Percentiles rank a stretch among this genome's conserved stretches.
phyloP scores from a whole-genome alignment of 2,329 filamentous ascomycete genomes.

The Fonsecaea erecta region DNA sequence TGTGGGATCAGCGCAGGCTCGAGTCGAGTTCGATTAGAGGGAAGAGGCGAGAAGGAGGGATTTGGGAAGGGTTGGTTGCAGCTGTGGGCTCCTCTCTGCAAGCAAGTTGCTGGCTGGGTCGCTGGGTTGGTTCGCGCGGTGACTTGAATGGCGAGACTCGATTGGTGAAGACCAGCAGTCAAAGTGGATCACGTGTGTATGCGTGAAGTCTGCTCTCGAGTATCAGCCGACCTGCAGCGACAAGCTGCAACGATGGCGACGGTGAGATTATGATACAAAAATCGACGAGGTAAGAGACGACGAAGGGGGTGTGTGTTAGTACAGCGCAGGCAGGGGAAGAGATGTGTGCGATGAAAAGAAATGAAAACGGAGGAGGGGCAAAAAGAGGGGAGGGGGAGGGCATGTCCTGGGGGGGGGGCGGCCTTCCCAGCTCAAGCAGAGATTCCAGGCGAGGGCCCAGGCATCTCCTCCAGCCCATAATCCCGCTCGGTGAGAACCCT shows the following conservation, averaged over 20 bases:
- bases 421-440: conserved; percentile 6
- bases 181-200: conserved; percentile 31
- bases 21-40: conserved; percentile 14
- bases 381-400: conserved; percentile 19
- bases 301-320: conserved; percentile 18
- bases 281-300: conserved; percentile 10
- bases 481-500: conserved; percentile 11
- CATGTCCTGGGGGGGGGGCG: conserved; percentile 2
- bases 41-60: conserved; percentile 11
- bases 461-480: conserved; percentile 18
- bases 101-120: conserved; percentile 14
- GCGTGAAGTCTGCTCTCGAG: conserved; percentile 15
- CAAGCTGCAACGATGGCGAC: neutral
- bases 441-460: conserved; percentile 10
- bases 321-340: conserved; percentile 5
- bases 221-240: conserved; percentile 14
- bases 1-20: conserved; percentile 22
- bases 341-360: conserved; percentile 24
- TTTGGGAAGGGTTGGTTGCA: conserved; percentile 8
- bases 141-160: conserved; percentile 26
- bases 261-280: conserved; percentile 21
- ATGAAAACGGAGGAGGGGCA: conserved; percentile 26
- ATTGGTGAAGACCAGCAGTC: conserved; percentile 23
- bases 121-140: conserved; percentile 18
- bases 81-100: conserved; percentile 18